phyloP scores from a whole-genome alignment of 345 rosid species.

The Hibiscus trionum region DNA sequence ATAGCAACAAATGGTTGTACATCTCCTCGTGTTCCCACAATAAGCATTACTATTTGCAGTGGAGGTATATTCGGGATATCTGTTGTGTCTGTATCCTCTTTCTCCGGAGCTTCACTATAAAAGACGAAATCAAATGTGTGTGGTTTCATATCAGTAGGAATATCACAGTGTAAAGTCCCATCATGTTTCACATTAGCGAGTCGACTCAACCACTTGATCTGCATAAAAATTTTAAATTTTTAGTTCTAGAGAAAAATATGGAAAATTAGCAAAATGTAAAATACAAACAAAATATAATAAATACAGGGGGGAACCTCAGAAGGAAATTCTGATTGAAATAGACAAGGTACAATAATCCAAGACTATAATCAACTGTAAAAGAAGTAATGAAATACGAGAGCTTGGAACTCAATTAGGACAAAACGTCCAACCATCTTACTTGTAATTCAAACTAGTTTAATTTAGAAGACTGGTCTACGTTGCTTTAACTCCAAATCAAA shows the following conservation, averaged over 20 bases:
- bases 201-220: slow-evolving; percentile 71
- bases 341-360: neutral
- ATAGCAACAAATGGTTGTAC: slow-evolving; percentile 90
- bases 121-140: slow-evolving; percentile 31
- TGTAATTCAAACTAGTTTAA: neutral
- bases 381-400: neutral
- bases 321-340: neutral
- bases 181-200: slow-evolving; percentile 91
- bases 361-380: neutral
- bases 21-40: slow-evolving; percentile 86
- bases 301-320: neutral
- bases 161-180: slow-evolving; percentile 88
- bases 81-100: slow-evolving; percentile 49
- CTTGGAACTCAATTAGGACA: neutral
- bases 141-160: slow-evolving; percentile 66
- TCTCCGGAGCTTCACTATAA: slow-evolving; percentile 24
- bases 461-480: neutral
- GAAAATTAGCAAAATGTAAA: neutral
- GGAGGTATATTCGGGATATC: slow-evolving; percentile 57
- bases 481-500: too few species aligned
- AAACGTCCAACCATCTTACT: neutral
- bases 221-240: slow-evolving; percentile 19
- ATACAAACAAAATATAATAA: neutral
- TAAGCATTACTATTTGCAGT: slow-evolving; percentile 56
- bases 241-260: neutral